These are phyloP conservation scores for Colletotrichum sp. DNA, from an alignment of 2,329 filamentous ascomycete species.

Conservation along the genomic window DNA sequence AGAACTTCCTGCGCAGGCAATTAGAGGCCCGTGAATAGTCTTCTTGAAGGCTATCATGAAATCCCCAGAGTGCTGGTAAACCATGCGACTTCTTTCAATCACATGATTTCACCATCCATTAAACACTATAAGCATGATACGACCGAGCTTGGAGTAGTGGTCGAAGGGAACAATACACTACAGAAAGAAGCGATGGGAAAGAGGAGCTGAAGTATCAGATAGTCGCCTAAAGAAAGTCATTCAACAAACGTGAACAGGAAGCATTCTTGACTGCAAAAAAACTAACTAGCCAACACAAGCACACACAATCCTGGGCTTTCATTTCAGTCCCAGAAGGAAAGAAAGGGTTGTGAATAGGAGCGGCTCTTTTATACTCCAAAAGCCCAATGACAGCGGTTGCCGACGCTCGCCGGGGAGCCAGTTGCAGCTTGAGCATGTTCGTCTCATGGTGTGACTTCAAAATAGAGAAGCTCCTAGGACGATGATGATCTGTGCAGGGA, in stretches of 20 bases:
- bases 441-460: neutral
- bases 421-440: fast-evolving
- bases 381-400: neutral
- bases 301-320: too few species aligned
- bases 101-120: neutral
- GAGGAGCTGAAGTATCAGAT: neutral
- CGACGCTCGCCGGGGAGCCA: neutral
- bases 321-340: too few species aligned
- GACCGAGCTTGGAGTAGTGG: fast-evolving
- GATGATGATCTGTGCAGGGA: neutral
- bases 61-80: neutral
- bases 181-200: neutral
- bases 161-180: neutral
- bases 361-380: neutral
- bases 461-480: neutral
- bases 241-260: fast-evolving
- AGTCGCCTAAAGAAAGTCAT: neutral
- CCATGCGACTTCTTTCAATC: fast-evolving
- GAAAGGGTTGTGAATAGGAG: neutral
- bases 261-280: neutral
- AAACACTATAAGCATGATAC: fast-evolving
- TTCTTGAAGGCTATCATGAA: neutral
- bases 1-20: neutral
- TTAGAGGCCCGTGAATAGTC: too few species aligned
- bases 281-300: neutral